Evolutionary conservation across 306 rosid species (phyloP).

Genomic region (Lablab purpureus): DNA sequence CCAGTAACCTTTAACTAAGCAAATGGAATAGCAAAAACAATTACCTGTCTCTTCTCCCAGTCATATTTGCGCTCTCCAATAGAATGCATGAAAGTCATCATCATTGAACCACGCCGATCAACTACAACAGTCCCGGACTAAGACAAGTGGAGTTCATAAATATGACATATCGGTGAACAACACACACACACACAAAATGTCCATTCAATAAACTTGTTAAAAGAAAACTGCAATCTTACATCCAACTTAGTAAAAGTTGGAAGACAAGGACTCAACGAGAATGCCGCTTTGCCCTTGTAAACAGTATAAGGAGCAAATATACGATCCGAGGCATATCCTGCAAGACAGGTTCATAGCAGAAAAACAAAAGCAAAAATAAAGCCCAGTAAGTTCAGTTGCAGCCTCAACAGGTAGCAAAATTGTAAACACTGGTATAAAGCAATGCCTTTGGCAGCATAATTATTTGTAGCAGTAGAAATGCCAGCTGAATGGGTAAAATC

Average conservation of each 20-base stretch:
- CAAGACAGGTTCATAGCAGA: slow-evolving; percentile 45
- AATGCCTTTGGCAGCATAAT: slow-evolving; percentile 65
- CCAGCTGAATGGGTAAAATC: slow-evolving; percentile 45
- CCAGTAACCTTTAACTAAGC: slow-evolving; percentile 20
- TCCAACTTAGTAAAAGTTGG: slow-evolving; percentile 83
- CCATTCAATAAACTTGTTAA: slow-evolving; percentile 1
- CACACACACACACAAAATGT: slow-evolving; percentile 16
- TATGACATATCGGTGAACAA: slow-evolving; percentile 12
- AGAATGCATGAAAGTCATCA: slow-evolving; percentile 62
- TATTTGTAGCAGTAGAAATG: slow-evolving; percentile 59
- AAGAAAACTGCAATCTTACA: slow-evolving; percentile 49
- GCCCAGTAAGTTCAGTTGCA: neutral
- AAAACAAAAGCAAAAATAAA: neutral
- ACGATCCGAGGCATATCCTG: slow-evolving; percentile 59
- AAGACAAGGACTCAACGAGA: slow-evolving; percentile 73
- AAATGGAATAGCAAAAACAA: neutral
- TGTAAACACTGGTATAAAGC: slow-evolving; percentile 1
- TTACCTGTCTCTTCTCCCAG: slow-evolving; percentile 61
- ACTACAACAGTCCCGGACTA: slow-evolving; percentile 68
- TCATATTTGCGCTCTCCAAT: slow-evolving; percentile 69
- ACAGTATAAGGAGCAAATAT: slow-evolving; percentile 73
- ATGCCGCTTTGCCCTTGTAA: slow-evolving; percentile 92
- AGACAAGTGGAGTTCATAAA: slow-evolving; percentile 38
- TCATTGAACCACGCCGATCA: slow-evolving; percentile 63
- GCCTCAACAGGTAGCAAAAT: slow-evolving; percentile 12